Base-by-base conservation (phyloP, 1,284 basidiomycete genomes). In the Xerocomus nothofagi region DNA sequence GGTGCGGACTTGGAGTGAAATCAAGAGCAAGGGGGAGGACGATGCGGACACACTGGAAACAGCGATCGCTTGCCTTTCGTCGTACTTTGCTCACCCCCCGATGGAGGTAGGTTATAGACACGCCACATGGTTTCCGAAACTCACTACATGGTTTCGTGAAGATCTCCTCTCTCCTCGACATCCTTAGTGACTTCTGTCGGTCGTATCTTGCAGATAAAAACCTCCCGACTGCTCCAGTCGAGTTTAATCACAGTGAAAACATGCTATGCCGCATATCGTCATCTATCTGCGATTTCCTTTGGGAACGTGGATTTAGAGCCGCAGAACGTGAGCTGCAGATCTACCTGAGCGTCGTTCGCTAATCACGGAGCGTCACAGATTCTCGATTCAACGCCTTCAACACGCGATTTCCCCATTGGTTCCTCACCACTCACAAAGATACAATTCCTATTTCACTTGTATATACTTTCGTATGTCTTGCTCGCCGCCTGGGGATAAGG, bases 391-490 rank as follows among this genome's bases (percentile, higher is more conserved):
- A 73, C 53, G 50, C 72, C 27, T 60, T 81, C 11, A 61, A 72
- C 44, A 79, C 81, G 54, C 77, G 79, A 42, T 83, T 84, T 50
- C 81, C 84, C 3, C 82, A 84, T 56, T 61, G 68, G 47, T 81
- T 84, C 56, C 69, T 86, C n/a, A 72, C 68, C 4, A 72, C 68
- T 8, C 66, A 72, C 57, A 78, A 71, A 49, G 64, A 63, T 10
- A 78, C 80, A 0, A 75, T 85, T 40, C 83, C 84, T 0, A 76
- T 87, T 48, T 81, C 81, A 4, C 69, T 86, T 26, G 77, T 79
- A 38, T 82, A 79, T 62, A 61, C 82, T 24, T 86, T 84, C 54
- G 74, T 81, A 7, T 73, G 75, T 5, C 67, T 87, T 38, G 73
- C 73, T 9, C 71, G 73, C 14, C 71, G 79, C 18, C 65, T 86